A percentile compares a stretch with the other conserved stretches of the same genome.
phyloP scores from a whole-genome alignment of 192 early-diverging fungal species.

The Globomyces pollinis-pini region DNA sequence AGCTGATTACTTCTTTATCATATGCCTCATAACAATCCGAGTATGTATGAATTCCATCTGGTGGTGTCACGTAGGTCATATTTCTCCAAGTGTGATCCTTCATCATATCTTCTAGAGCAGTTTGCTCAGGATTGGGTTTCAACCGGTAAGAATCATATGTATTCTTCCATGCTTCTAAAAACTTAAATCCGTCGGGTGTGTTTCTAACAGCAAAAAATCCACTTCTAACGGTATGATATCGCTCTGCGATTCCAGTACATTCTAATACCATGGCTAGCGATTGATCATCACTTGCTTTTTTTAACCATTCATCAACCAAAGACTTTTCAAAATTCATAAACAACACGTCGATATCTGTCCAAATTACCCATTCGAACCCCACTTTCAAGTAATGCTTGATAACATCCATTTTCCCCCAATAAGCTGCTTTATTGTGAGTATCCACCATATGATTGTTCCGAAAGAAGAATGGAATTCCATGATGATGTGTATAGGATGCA shows the following conservation, averaged over 20 bases:
- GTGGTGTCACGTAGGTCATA: neutral
- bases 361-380: neutral
- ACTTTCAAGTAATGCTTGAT: neutral
- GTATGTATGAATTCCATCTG: neutral
- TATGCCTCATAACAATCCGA: neutral
- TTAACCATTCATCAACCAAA: neutral
- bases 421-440: neutral
- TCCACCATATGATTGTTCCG: neutral
- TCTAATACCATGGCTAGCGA: neutral
- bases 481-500: neutral
- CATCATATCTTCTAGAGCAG: neutral
- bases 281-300: neutral
- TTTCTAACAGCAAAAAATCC: neutral
- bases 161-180: neutral
- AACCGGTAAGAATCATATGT: neutral
- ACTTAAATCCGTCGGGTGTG: neutral
- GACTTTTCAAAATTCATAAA: neutral
- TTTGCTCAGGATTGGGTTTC: neutral
- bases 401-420: conserved; percentile 1
- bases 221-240: neutral
- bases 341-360: neutral
- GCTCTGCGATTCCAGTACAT: neutral
- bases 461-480: neutral
- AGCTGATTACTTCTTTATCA: neutral
- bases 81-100: neutral